Evolutionary conservation across 83 land plant species (phyloP).

Genomic region (Picea engelmannii): DNA sequence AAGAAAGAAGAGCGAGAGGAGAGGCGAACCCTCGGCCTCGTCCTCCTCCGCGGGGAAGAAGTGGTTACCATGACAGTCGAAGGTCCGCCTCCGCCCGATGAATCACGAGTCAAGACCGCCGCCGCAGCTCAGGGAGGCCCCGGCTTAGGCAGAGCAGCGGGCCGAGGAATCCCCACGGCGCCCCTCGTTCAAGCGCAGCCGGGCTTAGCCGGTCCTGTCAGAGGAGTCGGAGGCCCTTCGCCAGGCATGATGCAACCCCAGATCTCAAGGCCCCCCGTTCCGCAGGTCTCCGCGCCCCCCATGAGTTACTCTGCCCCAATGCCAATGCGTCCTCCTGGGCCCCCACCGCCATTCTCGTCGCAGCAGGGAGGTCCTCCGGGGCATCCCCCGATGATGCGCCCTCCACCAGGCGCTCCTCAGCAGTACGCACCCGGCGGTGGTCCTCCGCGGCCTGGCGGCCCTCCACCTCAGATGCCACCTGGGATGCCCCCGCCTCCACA

Average conservation of each 20-base stretch:
- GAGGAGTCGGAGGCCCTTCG: conserved; percentile 94
- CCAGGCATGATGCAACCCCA: conserved; percentile 99
- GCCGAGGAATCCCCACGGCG: conserved; percentile 82
- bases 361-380: conserved; percentile 29
- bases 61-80: no score
- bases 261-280: conserved; percentile 67
- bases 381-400: conserved; percentile 44
- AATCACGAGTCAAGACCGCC: conserved; percentile 43
- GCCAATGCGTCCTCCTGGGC: conserved; percentile 8
- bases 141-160: conserved; percentile 93
- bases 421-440: conserved; percentile 15
- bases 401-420: conserved; percentile 39
- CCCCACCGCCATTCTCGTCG: conserved; percentile 22
- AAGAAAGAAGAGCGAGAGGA: no score
- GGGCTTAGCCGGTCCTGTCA: conserved; percentile 89
- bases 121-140: conserved; percentile 81
- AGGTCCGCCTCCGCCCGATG: conserved; percentile 91
- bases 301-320: conserved; percentile 49
- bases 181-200: conserved; percentile 87
- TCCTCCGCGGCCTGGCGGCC: conserved; percentile 32
- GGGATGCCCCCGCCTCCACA: conserved; percentile 37
- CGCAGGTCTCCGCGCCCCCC: conserved; percentile 64
- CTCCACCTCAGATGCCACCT: conserved; percentile 31
- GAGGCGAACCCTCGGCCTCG: no score
- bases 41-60: no score